A percentile compares a stretch with the other conserved stretches of the same genome.
Conservation (phyloP, 2,329 filamentous ascomycete genomes). For the Penicillium sp. region DNA sequence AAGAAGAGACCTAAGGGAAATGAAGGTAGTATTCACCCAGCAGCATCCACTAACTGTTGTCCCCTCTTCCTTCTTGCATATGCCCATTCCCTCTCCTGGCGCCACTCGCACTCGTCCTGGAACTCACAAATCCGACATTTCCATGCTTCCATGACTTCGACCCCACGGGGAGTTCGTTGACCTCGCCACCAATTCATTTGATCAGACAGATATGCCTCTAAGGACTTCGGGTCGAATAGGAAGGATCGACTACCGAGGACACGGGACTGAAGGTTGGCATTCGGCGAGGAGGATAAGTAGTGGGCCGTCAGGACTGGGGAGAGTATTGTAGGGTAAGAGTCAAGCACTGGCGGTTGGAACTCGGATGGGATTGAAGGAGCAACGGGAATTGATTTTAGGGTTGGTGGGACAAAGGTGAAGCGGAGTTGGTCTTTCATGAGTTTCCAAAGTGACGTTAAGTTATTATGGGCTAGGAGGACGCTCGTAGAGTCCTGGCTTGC, state of each 20-base stretch:
- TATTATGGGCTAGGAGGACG: conserved; percentile 63
- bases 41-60: neutral
- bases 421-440: conserved; percentile 67
- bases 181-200: conserved; percentile 91
- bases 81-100: conserved; percentile 70
- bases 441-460: conserved; percentile 63
- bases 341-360: conserved; percentile 40
- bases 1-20: neutral
- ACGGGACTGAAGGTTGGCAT: conserved; percentile 29
- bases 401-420: conserved; percentile 50
- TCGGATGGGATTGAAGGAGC: conserved; percentile 38
- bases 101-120: conserved; percentile 77
- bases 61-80: conserved; percentile 38
- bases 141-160: conserved; percentile 81
- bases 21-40: neutral
- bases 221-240: conserved; percentile 65
- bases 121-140: conserved; percentile 90
- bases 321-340: conserved; percentile 45
- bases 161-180: conserved; percentile 71
- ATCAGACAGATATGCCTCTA: conserved; percentile 69
- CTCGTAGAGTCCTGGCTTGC: conserved; percentile 53
- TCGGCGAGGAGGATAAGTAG: conserved; percentile 45
- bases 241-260: conserved; percentile 64
- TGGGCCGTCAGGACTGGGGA: conserved; percentile 51
- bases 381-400: conserved; percentile 21